phyloP scores from a whole-genome alignment of 805 yeast species.

The Saccharomycopsis microspora region DNA sequence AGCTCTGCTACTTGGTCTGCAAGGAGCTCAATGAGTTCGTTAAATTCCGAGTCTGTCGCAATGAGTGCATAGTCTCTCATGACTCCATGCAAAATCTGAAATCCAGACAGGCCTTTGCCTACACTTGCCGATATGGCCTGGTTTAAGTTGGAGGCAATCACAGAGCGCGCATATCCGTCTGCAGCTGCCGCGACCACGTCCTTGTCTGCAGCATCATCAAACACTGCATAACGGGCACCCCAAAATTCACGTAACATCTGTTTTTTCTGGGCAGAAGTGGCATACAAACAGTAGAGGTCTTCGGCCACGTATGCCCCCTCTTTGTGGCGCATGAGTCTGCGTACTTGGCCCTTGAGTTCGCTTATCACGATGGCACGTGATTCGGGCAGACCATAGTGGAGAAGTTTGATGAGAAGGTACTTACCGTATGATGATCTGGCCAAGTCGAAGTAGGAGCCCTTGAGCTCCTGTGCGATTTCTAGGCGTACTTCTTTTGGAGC shows the following conservation, averaged over 20 bases:
- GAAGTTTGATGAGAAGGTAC: conserved; percentile 73
- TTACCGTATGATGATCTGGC: conserved; percentile 94
- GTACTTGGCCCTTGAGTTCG: conserved; percentile 82
- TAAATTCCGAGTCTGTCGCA: conserved; percentile 55
- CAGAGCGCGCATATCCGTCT: conserved; percentile 65
- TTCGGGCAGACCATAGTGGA: conserved; percentile 85
- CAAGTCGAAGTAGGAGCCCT: conserved; percentile 48
- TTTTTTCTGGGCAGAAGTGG: conserved; percentile 71
- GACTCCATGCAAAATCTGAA: conserved; percentile 91
- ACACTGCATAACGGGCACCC: conserved; percentile 92
- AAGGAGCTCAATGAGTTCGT: conserved; percentile 73
- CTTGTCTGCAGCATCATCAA: conserved; percentile 61
- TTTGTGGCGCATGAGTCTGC: conserved; percentile 90
- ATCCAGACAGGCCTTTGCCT: conserved; percentile 92
- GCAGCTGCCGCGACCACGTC: conserved; percentile 54
- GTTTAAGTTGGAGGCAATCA: conserved; percentile 62
- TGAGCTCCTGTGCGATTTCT: conserved; percentile 51
- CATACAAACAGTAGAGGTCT: conserved; percentile 77
- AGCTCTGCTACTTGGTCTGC: conserved; percentile 87
- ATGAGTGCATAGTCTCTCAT: conserved; percentile 80
- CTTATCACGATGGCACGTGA: conserved; percentile 64
- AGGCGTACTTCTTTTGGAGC: conserved; percentile 72
- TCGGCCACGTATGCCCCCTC: conserved; percentile 98
- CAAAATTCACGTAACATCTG: conserved; percentile 94
- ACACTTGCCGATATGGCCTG: conserved; percentile 86